phyloP scores from a whole-genome alignment of 1,139 yeast genomes.

The Wickerhamiella infanticola region DNA sequence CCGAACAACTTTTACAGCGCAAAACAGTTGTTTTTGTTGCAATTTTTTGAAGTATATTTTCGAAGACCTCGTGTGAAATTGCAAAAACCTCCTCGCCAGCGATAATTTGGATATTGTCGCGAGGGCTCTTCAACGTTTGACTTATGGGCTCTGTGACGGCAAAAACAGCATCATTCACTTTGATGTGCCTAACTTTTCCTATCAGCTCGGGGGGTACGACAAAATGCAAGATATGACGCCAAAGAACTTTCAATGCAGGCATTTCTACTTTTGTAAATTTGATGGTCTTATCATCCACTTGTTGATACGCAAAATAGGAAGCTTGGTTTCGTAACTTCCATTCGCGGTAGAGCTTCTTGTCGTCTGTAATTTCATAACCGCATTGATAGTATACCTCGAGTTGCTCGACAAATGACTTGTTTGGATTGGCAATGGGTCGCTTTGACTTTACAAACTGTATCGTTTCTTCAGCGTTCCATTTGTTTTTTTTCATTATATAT shows the following conservation, averaged over 20 bases:
- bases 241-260: conserved; percentile 10
- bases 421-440: conserved; percentile 51
- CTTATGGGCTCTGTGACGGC: conserved; percentile 7
- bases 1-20: conserved; percentile 15
- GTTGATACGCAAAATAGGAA: conserved; percentile 9
- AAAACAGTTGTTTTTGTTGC: conserved; percentile 5
- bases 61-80: conserved; percentile 1
- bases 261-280: conserved; percentile 10
- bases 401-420: conserved; percentile 61
- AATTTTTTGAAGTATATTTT: conserved; percentile 7
- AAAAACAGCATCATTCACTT: conserved; percentile 2
- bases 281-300: conserved; percentile 1
- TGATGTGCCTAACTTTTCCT: conserved; percentile 3
- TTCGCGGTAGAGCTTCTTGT: conserved; percentile 34
- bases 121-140: neutral
- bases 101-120: conserved; percentile 1
- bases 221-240: conserved; percentile 12
- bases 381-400: conserved; percentile 42
- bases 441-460: conserved; percentile 55
- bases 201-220: conserved; percentile 1
- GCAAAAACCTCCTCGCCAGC: conserved; percentile 1
- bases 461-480: conserved; percentile 44
- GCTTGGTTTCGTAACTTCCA: conserved; percentile 33
- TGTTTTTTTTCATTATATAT: conserved; percentile 61
- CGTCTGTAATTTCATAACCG: conserved; percentile 27